Evolutionary conservation across 129 eudicot genomes (phyloP).

Genomic region (Centella asiatica): DNA sequence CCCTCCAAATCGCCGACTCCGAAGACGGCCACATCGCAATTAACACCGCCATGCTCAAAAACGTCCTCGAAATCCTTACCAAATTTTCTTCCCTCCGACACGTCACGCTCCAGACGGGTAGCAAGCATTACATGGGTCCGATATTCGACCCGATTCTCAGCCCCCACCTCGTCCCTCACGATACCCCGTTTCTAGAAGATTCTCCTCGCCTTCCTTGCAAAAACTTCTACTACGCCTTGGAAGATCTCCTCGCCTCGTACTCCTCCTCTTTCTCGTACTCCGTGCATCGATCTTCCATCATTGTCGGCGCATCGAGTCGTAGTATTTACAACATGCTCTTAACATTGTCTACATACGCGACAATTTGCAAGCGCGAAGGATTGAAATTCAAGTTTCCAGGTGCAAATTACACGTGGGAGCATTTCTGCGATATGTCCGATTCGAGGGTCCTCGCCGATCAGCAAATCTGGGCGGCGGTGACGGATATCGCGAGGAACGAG

Average conservation of each 20-base stretch:
- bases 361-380: conserved; percentile 17
- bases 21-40: conserved; percentile 5
- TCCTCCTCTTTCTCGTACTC: conserved; percentile 9
- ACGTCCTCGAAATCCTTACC: conserved; percentile 6
- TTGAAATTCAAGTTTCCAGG: conserved; percentile 21
- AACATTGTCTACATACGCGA: conserved; percentile 6
- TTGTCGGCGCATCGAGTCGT: conserved; percentile 12
- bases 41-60: conserved; percentile 20
- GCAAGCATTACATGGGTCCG: conserved; percentile 14
- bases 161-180: conserved; percentile 12
- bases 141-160: neutral
- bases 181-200: conserved; percentile 16
- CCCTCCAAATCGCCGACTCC: conserved; percentile 2
- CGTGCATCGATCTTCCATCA: conserved; percentile 18
- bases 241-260: conserved; percentile 14
- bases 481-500: conserved; percentile 24
- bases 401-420: conserved; percentile 21
- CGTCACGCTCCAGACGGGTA: conserved; percentile 20
- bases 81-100: conserved; percentile 7
- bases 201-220: conserved; percentile 10
- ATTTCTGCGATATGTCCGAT: conserved; percentile 25
- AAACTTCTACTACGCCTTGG: conserved; percentile 18
- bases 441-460: conserved; percentile 26
- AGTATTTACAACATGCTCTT: neutral
- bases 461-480: conserved; percentile 25